Conservation (phyloP, 2,329 filamentous ascomycete genomes). For the Chalaropsis ovoidea region DNA sequence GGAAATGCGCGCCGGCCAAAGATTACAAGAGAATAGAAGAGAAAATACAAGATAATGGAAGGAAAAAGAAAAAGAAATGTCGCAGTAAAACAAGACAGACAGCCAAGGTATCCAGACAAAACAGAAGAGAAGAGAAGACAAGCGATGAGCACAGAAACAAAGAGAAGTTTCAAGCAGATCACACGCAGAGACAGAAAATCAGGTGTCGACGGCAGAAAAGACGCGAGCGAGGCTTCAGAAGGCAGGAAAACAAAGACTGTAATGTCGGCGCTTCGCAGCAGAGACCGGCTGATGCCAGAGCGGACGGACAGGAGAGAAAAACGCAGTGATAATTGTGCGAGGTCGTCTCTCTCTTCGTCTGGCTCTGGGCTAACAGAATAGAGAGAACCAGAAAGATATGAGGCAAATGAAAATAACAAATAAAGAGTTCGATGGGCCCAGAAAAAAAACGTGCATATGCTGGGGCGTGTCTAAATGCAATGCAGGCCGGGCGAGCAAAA, state of each 20-base stretch:
- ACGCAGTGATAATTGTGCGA: too few species aligned
- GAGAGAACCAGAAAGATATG: too few species aligned
- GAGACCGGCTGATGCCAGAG: too few species aligned
- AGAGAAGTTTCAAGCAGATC: too few species aligned
- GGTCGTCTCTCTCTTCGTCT: too few species aligned
- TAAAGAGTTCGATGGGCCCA: neutral
- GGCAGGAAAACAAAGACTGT: neutral
- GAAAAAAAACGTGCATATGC: neutral
- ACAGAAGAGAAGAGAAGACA: neutral
- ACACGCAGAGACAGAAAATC: conserved; percentile 15
- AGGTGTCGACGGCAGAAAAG: conserved; percentile 8
- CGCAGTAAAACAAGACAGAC: conserved; percentile 17
- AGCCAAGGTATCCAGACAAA: conserved; percentile 12
- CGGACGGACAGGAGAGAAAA: neutral
- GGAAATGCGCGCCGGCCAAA: conserved; percentile 9
- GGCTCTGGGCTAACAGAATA: too few species aligned
- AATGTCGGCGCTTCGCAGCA: conserved; percentile 7
- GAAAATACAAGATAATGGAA: conserved; percentile 16
- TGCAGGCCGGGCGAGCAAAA: neutral
- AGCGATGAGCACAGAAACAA: too few species aligned
- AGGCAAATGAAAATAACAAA: too few species aligned
- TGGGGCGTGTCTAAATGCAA: neutral
- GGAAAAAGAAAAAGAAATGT: conserved; percentile 10
- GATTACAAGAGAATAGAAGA: conserved; percentile 20
- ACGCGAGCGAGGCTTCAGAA: neutral